Conservation (phyloP, 345 rosid species). For the Sonneratia alba region DNA sequence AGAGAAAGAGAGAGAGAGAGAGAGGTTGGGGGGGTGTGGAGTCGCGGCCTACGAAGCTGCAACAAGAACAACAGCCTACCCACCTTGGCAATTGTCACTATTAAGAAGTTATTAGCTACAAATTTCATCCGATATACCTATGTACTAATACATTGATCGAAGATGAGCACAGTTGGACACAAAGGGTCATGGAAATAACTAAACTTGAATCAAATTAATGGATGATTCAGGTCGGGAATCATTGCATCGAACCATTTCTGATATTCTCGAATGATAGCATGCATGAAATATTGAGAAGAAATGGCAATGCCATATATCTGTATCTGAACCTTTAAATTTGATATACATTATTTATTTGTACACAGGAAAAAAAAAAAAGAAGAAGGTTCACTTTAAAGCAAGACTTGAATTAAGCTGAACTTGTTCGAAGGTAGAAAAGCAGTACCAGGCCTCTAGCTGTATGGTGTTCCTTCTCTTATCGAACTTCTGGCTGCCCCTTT, state of each 20-base stretch:
- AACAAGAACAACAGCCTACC: conserved; percentile 1
- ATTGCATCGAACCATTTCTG: not conserved
- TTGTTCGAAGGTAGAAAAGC: not conserved
- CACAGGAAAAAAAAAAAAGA: not conserved
- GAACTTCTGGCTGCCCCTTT: not conserved
- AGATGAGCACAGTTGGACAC: not conserved
- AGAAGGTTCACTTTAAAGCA: not conserved
- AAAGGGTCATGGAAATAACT: not conserved
- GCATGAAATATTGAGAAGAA: conserved; percentile 5
- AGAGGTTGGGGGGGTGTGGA: too few relatives aligned
- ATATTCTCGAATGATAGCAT: not conserved
- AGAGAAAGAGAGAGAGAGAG: too few relatives aligned
- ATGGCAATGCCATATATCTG: not conserved
- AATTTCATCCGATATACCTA: not conserved
- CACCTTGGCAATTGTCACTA: not conserved
- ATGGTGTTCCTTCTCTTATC: not conserved
- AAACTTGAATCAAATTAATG: not conserved
- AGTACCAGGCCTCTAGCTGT: not conserved
- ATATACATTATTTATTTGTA: not conserved
- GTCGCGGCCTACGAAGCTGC: too few relatives aligned
- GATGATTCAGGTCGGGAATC: not conserved
- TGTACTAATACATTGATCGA: too few relatives aligned
- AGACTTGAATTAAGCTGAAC: not conserved
- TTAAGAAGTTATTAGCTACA: not conserved
- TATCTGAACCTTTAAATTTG: not conserved